Base-by-base conservation (phyloP, 352 stramenopile species). In the Phytopythium litorale region DNA sequence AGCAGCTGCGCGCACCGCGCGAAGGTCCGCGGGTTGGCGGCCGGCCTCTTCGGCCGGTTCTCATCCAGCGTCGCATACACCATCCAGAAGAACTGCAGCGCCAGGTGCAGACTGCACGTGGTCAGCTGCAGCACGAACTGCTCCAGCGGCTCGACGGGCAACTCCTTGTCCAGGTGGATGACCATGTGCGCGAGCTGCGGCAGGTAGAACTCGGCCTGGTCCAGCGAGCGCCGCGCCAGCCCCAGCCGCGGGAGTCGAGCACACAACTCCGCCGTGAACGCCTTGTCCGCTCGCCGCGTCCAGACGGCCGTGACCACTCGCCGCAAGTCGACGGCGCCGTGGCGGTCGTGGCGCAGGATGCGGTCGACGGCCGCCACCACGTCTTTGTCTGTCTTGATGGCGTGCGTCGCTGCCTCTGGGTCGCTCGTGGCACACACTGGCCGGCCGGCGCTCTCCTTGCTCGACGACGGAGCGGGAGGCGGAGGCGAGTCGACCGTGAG, bases 131-230 rank as follows among this genome's bases (percentile, higher is more conserved):
- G 65, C 62, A 92, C 79, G 48, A 94, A 92, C 59, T 90, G 81
- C 71, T 92, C 85, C 66, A 94, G 87, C 23, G 79, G 72, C 25
- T 79, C 78, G 66, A 90, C 88, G 1, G 85, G 81, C 16, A 92
- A 67, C 65, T 94, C 81, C n/a, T 75, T 75, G 40, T 94, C 85
- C 7, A 94, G 65, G 58, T 94, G 83, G 52, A 94, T 75, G 15
- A 92, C 80, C 82, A 94, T 92, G 71, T 94, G 85, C 11, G 82
- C 79, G 32, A 94, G 74, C 66, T 94, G 85, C 4, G 85, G 85
- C 13, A 94, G 63, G 55, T 87, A 92, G 64, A 94, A 90, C 56
- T 94, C 85, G 21, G 87, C 81, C 56, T 94, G 77, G 49, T 94
- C 82, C 55, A 94, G 62, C 54, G 77, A 85, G 28, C 74, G 52